Evolutionary conservation across 345 rosid species (phyloP), one percentile per base, ranked within the genome.

Genomic region (Noccaea bulbosa): DNA sequence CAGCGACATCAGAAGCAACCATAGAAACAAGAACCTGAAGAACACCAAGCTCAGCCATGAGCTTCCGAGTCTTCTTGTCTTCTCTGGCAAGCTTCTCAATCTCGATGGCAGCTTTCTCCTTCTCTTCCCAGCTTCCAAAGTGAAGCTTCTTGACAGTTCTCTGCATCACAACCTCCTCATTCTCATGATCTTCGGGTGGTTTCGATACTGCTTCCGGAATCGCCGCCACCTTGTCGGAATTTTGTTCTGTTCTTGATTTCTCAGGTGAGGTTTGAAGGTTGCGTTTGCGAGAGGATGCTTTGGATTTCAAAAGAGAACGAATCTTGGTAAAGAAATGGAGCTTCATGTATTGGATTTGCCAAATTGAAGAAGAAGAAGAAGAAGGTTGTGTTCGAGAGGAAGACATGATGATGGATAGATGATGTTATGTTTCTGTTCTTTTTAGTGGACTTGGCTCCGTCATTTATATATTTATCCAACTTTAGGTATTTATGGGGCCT

Each of bases 1-100:
- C 35, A 40, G 46, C 57, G 5, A 64, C 81, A n/a, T 82, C 83
- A 0, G 85, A 62, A 24, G 71, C 80, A 6, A 76, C 81, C 90
- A 94, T 86, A 14, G 83, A 90, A 12, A 94, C 97, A 78, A 94
- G 79, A 71, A 80, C 84, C 45, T 81, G 90, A 35, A 91, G 64
- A 30, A 94, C 99, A 11, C 99, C 96, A 0, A 94, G 96, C 81
- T 89, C 96, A 1, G 85, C 96, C 87, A 94, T 86, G 73, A 84
- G 73, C 73, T 82, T 89, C 72, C 83, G 81, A 11, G 71, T 75
- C 67, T 83, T 83, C 48, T 53, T 74, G 60, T 89, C 95, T 67
- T 82, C 81, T 70, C 81, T 71, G 9, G 95, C 90, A 38, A 94
- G 73, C 58, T 73, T 84, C 65, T 65, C 84, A 14, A 94, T 89